A percentile compares a stretch with the other conserved stretches of the same genome.
Conservation (phyloP, 148 eudicot species). For the Camellia granthamiana region DNA sequence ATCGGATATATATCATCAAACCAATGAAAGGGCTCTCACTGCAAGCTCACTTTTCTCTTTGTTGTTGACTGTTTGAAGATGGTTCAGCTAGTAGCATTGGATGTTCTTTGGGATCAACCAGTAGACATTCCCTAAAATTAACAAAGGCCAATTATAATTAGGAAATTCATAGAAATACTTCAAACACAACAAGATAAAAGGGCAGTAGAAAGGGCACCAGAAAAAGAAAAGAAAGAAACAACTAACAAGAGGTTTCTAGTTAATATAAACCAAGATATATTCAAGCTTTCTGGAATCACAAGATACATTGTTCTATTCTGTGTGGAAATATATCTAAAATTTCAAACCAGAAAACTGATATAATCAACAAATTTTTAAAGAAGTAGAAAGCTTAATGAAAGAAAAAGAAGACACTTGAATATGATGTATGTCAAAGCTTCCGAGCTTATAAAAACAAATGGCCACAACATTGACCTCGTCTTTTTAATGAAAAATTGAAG, state of each 20-base stretch:
- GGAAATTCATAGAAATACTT: not conserved
- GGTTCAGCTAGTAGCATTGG: conserved; percentile 97
- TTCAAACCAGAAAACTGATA: not conserved
- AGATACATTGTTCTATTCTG: not conserved
- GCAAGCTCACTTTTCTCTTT: conserved; percentile 83
- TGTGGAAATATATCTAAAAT: not conserved
- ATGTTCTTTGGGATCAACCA: conserved; percentile 95
- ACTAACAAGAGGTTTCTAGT: not conserved
- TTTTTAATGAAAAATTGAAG: not conserved
- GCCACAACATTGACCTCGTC: not conserved
- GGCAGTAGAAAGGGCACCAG: not conserved
- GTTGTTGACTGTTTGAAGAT: conserved; percentile 76
- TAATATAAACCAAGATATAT: not conserved
- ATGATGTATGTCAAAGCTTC: not conserved
- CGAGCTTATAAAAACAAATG: not conserved
- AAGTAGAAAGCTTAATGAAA: not conserved
- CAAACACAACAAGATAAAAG: not conserved
- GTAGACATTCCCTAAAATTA: conserved; percentile 70
- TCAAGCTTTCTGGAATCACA: not conserved
- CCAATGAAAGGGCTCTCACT: conserved; percentile 8
- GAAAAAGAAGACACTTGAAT: not conserved
- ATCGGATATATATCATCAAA: not conserved
- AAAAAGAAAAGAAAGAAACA: not conserved
- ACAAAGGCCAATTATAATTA: conserved; percentile 9
- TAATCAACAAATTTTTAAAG: no score